A percentile compares a stretch with the other conserved stretches of the same genome.
Evolutionary conservation across 768 basidiomycete genomes (phyloP).

Genomic region (Kwoniella sp.): DNA sequence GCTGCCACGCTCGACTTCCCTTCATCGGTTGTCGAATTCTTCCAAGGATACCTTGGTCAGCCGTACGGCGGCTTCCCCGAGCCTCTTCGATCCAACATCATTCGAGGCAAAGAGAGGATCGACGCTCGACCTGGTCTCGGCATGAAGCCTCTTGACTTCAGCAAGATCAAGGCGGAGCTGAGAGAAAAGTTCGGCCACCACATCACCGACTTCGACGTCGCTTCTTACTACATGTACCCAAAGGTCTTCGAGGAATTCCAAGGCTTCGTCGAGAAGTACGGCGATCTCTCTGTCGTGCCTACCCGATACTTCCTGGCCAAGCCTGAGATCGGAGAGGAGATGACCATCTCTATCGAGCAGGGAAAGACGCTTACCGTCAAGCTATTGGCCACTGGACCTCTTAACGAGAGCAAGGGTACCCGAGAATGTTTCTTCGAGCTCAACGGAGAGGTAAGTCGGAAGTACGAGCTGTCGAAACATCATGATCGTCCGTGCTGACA

Average conservation of each 20-base stretch:
- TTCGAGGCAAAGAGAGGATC: slow-evolving; percentile 89
- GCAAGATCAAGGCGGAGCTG: slow-evolving; percentile 90
- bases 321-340: slow-evolving; percentile 88
- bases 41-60: slow-evolving; percentile 98
- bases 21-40: slow-evolving; percentile 77
- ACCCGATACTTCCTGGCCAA: slow-evolving; percentile 96
- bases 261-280: slow-evolving; percentile 91
- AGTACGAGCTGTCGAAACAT: neutral
- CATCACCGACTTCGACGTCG: slow-evolving; percentile 89
- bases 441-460: slow-evolving; percentile 80
- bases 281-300: slow-evolving; percentile 90
- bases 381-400: slow-evolving; percentile 90
- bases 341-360: slow-evolving; percentile 80
- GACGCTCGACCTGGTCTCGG: slow-evolving; percentile 87
- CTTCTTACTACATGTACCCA: slow-evolving; percentile 97
- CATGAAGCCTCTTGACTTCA: slow-evolving; percentile 89
- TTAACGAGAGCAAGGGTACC: slow-evolving; percentile 86
- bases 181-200: slow-evolving; percentile 92
- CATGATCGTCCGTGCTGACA: too few relatives aligned
- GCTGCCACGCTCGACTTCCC: slow-evolving; percentile 96
- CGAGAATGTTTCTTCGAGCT: slow-evolving; percentile 99
- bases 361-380: slow-evolving; percentile 97
- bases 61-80: slow-evolving; percentile 99
- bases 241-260: slow-evolving; percentile 99
- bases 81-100: slow-evolving; percentile 84